Base-by-base conservation (phyloP, 805 yeast species). In the Yamadazyma kitorensis region DNA sequence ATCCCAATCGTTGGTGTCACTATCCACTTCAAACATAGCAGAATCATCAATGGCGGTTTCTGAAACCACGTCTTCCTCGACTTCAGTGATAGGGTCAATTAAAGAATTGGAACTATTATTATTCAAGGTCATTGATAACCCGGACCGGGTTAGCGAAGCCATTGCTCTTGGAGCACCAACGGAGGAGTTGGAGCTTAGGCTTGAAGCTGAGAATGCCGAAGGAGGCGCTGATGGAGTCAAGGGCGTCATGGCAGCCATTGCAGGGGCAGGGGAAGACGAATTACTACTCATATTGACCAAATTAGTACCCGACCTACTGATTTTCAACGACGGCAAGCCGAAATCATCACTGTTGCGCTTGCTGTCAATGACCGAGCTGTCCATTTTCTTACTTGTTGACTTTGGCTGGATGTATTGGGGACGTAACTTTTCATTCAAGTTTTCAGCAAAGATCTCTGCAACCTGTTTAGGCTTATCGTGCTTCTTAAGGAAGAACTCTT, bases 321-420 rank as follows among this genome's bases (percentile, higher is more conserved):
- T 52, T 27, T 56, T 64, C 44, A 67, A 45, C 1, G 66, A 52
- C 0, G 70, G 62, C 21, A 57, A 43, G 1, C 69, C 69, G 5
- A 51, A 24, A 30, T 57, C 68, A 23, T 54, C 57, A 19, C 48
- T 48, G 8, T 33, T 39, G n/a, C 39, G 44, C 45, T 59, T 64
- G n/a, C 47, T 38, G 23, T 65, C 72, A n/a, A 62, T 45, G 7
- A 68, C 62, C 26, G 64, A 59, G 14, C 59, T 48, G 7, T 52
- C 55, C 14, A 48, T 39, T 30, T 52, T 47, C 36, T 45, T 47
- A 36, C 52, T 57, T 23, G 74, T 56, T 2, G 77, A 64, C 30
- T 62, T 59, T 8, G 79, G 79, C 41, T 68, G 72, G 30, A 73
- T 57, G 37, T 55, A 64, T 17, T 61, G 68, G 9, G 61, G 54